phyloP scores from a whole-genome alignment of 2,329 filamentous ascomycete species.

The Daldinia sp. region DNA sequence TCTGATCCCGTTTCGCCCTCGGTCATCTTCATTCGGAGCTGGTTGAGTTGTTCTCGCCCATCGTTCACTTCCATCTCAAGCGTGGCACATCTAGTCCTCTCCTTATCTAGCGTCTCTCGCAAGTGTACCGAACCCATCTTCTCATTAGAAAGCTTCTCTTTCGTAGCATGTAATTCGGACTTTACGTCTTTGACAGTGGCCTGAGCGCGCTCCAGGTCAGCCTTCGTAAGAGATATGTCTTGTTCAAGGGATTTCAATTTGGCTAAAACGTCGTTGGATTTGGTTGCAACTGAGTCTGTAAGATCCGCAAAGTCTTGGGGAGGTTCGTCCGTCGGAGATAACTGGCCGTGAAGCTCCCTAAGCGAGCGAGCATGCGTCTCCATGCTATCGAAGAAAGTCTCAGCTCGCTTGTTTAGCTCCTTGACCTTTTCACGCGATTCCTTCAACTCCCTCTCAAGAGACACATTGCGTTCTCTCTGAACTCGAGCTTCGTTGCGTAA shows the following conservation, averaged over 20 bases:
- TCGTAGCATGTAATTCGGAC: slow-evolving; percentile 66
- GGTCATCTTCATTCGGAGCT: slow-evolving; percentile 77
- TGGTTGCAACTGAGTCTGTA: slow-evolving; percentile 69
- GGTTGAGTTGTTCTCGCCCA: slow-evolving; percentile 75
- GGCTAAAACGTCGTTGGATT: slow-evolving; percentile 69
- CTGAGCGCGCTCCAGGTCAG: slow-evolving; percentile 72
- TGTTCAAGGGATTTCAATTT: slow-evolving; percentile 71
- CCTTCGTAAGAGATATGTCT: slow-evolving; percentile 68
- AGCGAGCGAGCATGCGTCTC: slow-evolving; percentile 67
- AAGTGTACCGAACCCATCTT: slow-evolving; percentile 65
- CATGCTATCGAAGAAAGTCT: slow-evolving; percentile 63
- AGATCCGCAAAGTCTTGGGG: slow-evolving; percentile 70
- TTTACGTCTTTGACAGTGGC: slow-evolving; percentile 67
- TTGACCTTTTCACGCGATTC: slow-evolving; percentile 66
- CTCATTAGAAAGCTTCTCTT: slow-evolving; percentile 64
- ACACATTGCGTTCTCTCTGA: slow-evolving; percentile 70
- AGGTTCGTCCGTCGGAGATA: slow-evolving; percentile 65
- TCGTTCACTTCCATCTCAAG: slow-evolving; percentile 71
- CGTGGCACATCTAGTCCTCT: slow-evolving; percentile 65
- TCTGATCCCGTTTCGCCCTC: slow-evolving; percentile 89
- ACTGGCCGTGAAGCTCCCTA: slow-evolving; percentile 68
- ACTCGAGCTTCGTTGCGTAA: slow-evolving; percentile 70
- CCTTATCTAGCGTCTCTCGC: slow-evolving; percentile 65
- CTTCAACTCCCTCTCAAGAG: slow-evolving; percentile 69
- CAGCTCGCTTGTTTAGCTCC: slow-evolving; percentile 63